phyloP scores from a whole-genome alignment of 768 basidiomycete species.

The Pisolithus microcarpus region DNA sequence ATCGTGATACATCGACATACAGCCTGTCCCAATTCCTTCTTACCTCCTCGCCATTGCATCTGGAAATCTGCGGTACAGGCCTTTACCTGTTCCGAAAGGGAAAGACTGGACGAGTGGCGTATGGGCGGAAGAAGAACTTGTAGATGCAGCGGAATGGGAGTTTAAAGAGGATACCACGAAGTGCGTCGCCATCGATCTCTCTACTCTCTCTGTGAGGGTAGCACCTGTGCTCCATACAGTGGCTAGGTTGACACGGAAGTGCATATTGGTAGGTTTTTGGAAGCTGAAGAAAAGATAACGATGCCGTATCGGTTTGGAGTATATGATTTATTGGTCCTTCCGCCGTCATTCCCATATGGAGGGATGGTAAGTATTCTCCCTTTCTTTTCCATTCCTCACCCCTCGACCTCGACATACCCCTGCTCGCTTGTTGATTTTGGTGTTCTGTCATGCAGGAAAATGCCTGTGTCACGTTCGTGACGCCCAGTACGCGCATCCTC shows the following conservation, averaged over 20 bases:
- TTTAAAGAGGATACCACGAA: slow-evolving; percentile 80
- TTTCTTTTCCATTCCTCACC: no score
- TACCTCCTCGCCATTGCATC: slow-evolving; percentile 91
- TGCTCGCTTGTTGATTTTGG: no score
- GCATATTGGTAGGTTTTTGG: slow-evolving; percentile 50
- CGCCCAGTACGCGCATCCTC: slow-evolving; percentile 53
- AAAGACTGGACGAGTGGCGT: slow-evolving; percentile 77
- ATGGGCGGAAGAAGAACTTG: slow-evolving; percentile 84
- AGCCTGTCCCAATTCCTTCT: slow-evolving; percentile 82
- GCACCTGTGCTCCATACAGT: neutral
- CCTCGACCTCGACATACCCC: no score
- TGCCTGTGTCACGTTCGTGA: slow-evolving; percentile 80
- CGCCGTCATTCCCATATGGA: slow-evolving; percentile 89
- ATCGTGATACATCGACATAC: no score
- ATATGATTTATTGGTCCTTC: slow-evolving; percentile 84
- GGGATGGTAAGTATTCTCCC: slow-evolving; percentile 54
- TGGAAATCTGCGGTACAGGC: slow-evolving; percentile 70
- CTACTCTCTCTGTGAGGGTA: neutral
- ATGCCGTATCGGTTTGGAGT: slow-evolving; percentile 77
- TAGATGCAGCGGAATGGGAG: slow-evolving; percentile 77
- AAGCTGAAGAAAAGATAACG: slow-evolving; percentile 63
- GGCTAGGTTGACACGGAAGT: no score
- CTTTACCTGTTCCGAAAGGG: slow-evolving; percentile 53
- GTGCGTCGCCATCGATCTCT: slow-evolving; percentile 27
- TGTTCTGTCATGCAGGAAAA: slow-evolving; percentile 56